phyloP scores from a whole-genome alignment of 2,329 filamentous ascomycete genomes.

The Aspergillus texensis region DNA sequence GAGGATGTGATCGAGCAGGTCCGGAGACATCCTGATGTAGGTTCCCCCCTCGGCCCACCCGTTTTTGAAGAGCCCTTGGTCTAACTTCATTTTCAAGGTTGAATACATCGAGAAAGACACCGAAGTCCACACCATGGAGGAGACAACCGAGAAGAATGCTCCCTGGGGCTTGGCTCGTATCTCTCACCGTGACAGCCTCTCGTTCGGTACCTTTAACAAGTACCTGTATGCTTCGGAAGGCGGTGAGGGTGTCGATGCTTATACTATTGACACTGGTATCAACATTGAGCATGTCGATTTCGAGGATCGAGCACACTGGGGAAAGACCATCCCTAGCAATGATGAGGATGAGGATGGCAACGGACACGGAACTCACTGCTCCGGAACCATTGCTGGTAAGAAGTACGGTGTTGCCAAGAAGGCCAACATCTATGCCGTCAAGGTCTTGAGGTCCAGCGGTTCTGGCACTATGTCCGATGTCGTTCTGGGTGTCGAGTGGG shows the following conservation, averaged over 20 bases:
- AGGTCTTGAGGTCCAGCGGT: slow-evolving; percentile 96
- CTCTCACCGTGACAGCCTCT: slow-evolving; percentile 85
- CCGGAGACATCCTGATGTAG: slow-evolving; percentile 94
- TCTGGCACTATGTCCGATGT: slow-evolving; percentile 99
- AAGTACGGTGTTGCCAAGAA: slow-evolving; percentile 99
- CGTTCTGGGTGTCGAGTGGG: slow-evolving; percentile 96
- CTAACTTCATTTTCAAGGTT: slow-evolving; percentile 61
- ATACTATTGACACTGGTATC: slow-evolving; percentile 97
- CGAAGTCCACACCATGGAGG: slow-evolving; percentile 77
- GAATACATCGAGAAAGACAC: slow-evolving; percentile 96
- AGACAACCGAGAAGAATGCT: slow-evolving; percentile 80
- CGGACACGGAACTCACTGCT: slow-evolving; percentile 98
- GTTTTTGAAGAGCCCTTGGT: not conserved
- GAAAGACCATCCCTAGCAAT: slow-evolving; percentile 86
- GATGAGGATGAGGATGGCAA: slow-evolving; percentile 94
- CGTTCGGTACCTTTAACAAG: slow-evolving; percentile 95
- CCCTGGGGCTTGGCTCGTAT: slow-evolving; percentile 99
- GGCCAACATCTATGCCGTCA: slow-evolving; percentile 94
- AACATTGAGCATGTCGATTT: slow-evolving; percentile 95
- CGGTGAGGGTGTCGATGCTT: slow-evolving; percentile 97
- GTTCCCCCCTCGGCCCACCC: slow-evolving; percentile 44
- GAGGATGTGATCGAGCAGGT: slow-evolving; percentile 91
- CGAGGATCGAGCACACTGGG: slow-evolving; percentile 92
- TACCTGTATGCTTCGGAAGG: slow-evolving; percentile 89
- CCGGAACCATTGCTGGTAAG: slow-evolving; percentile 94